phyloP scores from a whole-genome alignment of 345 rosid species.

The Sonneratia alba region DNA sequence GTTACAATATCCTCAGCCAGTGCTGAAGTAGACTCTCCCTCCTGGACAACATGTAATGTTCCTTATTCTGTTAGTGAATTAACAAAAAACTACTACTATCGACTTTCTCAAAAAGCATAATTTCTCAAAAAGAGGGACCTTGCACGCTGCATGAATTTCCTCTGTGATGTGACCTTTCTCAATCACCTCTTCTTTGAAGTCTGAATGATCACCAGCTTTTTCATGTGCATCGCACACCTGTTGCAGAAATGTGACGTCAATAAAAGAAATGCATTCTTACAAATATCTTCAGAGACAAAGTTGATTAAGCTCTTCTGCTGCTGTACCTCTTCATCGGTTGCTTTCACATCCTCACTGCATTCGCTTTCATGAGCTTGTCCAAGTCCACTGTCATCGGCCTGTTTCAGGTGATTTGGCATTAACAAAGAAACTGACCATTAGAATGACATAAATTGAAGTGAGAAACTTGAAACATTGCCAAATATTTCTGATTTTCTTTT shows the following conservation, averaged over 20 bases:
- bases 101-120: not conserved
- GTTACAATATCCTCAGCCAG: not conserved
- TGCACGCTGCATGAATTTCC: not conserved
- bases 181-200: not conserved
- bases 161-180: not conserved
- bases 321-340: not conserved
- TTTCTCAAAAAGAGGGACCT: not conserved
- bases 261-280: not conserved
- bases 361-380: slow-evolving; percentile 2
- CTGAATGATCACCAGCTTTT: not conserved
- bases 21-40: not conserved
- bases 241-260: not conserved
- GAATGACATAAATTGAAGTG: slow-evolving; percentile 2
- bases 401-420: not conserved
- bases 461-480: not conserved
- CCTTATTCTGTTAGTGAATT: not conserved
- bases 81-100: not conserved
- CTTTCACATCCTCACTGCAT: not conserved
- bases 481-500: not conserved
- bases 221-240: not conserved
- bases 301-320: not conserved
- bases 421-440: not conserved
- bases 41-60: not conserved
- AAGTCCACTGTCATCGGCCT: not conserved
- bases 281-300: not conserved